These are phyloP conservation scores for Camelina sativa DNA, from an alignment of 345 rosid species.

Conservation along the genomic window DNA sequence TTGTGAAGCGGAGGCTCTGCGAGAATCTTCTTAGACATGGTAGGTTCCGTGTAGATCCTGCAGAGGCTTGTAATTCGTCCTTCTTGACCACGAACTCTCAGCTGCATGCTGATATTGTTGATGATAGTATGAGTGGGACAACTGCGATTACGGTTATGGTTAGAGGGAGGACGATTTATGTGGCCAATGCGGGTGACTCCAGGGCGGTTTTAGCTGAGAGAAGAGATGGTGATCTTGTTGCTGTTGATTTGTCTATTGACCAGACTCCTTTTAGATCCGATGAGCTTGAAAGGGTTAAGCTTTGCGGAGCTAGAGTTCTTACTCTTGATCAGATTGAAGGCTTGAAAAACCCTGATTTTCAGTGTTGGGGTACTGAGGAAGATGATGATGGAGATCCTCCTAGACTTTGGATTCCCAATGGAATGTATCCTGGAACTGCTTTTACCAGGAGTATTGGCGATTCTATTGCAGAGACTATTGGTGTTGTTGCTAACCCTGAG, in stretches of 20 bases:
- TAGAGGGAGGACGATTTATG: slow-evolving; percentile 76
- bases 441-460: slow-evolving; percentile 97
- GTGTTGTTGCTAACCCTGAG: slow-evolving; percentile 97
- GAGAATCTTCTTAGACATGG: slow-evolving; percentile 80
- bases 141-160: slow-evolving; percentile 91
- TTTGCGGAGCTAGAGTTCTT: slow-evolving; percentile 92
- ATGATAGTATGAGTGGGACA: slow-evolving; percentile 97
- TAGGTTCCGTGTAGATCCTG: slow-evolving; percentile 67
- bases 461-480: slow-evolving; percentile 89
- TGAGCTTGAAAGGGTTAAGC: slow-evolving; percentile 86
- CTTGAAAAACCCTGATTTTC: slow-evolving; percentile 88
- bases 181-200: slow-evolving; percentile 91
- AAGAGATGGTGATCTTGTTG: slow-evolving; percentile 74
- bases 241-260: slow-evolving; percentile 88
- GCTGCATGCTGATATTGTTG: slow-evolving; percentile 72
- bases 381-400: slow-evolving; percentile 99
- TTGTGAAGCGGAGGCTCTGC: slow-evolving; percentile 72
- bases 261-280: slow-evolving; percentile 91
- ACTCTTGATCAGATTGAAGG: slow-evolving; percentile 99
- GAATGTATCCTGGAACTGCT: slow-evolving; percentile 99
- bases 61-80: slow-evolving; percentile 75
- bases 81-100: slow-evolving; percentile 73
- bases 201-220: slow-evolving; percentile 89
- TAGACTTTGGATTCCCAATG: slow-evolving; percentile 89
- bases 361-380: slow-evolving; percentile 97